These are phyloP conservation scores for Crinitomyces ghanaensis DNA, from an alignment of 805 yeast species.

Conservation along the genomic window DNA sequence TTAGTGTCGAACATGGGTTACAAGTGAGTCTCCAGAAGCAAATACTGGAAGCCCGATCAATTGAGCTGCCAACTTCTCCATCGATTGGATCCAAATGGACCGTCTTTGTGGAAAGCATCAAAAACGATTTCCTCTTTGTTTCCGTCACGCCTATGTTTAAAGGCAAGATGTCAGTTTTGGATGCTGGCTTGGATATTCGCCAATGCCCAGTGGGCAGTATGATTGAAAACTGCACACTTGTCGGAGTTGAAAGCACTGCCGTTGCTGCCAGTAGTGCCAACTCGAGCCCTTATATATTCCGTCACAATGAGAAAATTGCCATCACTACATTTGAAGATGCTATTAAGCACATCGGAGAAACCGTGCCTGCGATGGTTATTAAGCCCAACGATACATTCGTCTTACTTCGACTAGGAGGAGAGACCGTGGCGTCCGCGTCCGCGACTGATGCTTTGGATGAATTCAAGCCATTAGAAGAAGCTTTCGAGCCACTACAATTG, in stretches of 20 bases:
- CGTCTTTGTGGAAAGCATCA: constrained; percentile 56
- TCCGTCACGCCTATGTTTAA: constrained; percentile 55
- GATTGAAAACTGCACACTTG: constrained; percentile 44
- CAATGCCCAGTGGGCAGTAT: constrained; percentile 65
- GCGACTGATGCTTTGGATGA: constrained; percentile 17
- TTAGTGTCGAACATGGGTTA: too few species aligned
- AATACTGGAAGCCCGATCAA: too few species aligned
- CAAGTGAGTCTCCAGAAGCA: too few species aligned
- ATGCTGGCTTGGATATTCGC: constrained; percentile 44
- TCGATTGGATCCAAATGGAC: constrained; percentile 41
- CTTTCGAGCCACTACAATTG: constrained; percentile 13
- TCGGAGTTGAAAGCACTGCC: constrained; percentile 40
- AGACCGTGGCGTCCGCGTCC: constrained; percentile 23
- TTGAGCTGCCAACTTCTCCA: too few species aligned
- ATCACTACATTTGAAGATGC: constrained; percentile 10
- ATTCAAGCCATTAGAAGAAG: constrained; percentile 9
- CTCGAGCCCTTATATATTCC: too few species aligned
- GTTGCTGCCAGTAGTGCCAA: too few species aligned
- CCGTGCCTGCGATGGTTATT: constrained; percentile 11
- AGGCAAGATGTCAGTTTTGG: constrained; percentile 57
- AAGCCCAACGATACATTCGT: constrained; percentile 29
- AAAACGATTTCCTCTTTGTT: constrained; percentile 53
- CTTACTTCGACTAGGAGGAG: constrained; percentile 10
- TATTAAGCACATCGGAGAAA: constrained; percentile 12
- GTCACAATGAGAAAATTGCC: constrained; percentile 22